Conservation (phyloP, 192 early-diverging fungal genomes). For the Pilobolus umbonatus region DNA sequence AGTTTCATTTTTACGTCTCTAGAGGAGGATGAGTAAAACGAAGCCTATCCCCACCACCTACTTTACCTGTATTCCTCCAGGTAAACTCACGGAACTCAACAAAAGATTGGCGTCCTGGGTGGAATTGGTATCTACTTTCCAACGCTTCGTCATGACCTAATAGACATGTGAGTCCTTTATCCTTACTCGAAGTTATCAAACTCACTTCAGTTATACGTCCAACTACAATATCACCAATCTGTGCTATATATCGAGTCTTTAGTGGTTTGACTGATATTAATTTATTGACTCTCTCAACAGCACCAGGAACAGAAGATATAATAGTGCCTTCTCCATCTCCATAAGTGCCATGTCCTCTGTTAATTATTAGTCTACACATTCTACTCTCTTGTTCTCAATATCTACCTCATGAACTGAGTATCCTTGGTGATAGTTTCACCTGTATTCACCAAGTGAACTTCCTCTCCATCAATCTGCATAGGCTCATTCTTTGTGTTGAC, state of each 20-base stretch:
- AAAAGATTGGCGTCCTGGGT: constrained; percentile 83
- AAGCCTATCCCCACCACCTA: not conserved
- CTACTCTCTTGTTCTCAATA: not conserved
- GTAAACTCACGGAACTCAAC: constrained; percentile 88
- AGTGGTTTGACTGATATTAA: constrained; percentile 87
- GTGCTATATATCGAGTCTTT: constrained; percentile 84
- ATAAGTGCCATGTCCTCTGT: constrained; percentile 87
- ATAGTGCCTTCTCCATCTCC: constrained; percentile 56
- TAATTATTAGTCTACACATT: not conserved
- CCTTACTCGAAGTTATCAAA: not conserved
- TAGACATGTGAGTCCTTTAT: not conserved
- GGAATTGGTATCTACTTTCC: constrained; percentile 91
- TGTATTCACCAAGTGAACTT: constrained; percentile 61
- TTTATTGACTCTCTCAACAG: constrained; percentile 93
- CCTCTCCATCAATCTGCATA: constrained; percentile 39
- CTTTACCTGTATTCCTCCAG: constrained; percentile 86
- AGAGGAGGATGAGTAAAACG: not conserved
- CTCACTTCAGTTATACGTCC: constrained; percentile 85
- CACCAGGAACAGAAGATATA: constrained; percentile 84
- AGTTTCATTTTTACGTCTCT: constrained; percentile 89
- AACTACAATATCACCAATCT: constrained; percentile 96
- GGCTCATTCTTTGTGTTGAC: constrained; percentile 6
- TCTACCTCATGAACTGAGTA: constrained; percentile 71
- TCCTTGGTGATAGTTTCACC: constrained; percentile 72
- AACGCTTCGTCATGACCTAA: constrained; percentile 78